Evolutionary conservation across 306 rosid species (phyloP), one percentile per base, ranked within the genome.

Genomic region (Senna siamea): DNA sequence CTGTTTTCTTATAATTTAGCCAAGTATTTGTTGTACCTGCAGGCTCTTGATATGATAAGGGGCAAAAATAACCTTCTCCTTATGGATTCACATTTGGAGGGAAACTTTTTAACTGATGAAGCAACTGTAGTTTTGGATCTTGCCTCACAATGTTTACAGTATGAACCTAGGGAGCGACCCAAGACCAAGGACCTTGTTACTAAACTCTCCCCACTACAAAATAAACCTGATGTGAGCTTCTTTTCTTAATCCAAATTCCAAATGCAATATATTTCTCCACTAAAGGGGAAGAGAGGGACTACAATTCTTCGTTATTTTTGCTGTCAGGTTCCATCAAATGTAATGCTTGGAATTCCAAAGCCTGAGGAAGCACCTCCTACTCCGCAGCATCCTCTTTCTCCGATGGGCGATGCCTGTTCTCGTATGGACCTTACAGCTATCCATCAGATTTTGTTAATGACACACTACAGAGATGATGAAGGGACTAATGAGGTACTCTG

Each of bases 1-100:
- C 23, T 18, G 30, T 59, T 48, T 69, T 69, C 76, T 18, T 23
- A 28, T 38, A 38, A 59, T 26, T 51, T 38, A 61, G 4, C 32
- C 10, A 9, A 76, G 44, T 14, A 32, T 53, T 46, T 52, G 69
- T 62, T 72, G 34, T 32, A 18, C 13, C 58, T 72, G 77, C 87
- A 91, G 94, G 97, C 94, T 28, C 89, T 91, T 18, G 94, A 91
- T 72, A 87, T 88, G 97, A 91, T 88, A 75, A 81, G 89, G 66
- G 93, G 93, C 13, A 87, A 84, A 81, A 85, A 91, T 80, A 87
- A 78, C 73, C 87, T 78, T 69, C 86, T 85, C 55, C 81, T 91
- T 14, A 91, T 91, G 92, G 97, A 91, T 83, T 91, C 97, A 23
- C 97, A 91, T 74, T 86, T 91, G 86, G 97, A 88, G 83, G 94